Evolutionary conservation across 106 monocot species (phyloP).

Genomic region (Agapanthus africanus): DNA sequence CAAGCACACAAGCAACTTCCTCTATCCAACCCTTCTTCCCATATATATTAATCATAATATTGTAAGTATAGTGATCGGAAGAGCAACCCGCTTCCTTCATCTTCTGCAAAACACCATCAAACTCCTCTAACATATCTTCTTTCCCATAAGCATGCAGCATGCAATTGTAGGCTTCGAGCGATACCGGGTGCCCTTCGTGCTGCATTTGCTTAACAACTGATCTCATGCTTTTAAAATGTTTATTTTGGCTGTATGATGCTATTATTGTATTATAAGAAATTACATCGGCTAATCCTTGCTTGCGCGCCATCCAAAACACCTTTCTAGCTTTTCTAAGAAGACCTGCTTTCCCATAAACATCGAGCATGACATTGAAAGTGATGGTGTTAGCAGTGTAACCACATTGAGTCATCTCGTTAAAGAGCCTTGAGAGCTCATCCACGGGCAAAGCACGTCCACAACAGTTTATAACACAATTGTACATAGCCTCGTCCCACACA

Average conservation of each 20-base stretch:
- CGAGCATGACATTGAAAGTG: constrained; percentile 79
- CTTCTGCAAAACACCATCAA: constrained; percentile 52
- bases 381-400: constrained; percentile 55
- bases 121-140: constrained; percentile 55
- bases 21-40: constrained; percentile 96
- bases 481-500: constrained; percentile 76
- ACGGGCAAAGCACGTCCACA: constrained; percentile 79
- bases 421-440: constrained; percentile 83
- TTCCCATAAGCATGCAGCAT: constrained; percentile 95
- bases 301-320: constrained; percentile 65
- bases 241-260: constrained; percentile 53
- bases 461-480: constrained; percentile 89
- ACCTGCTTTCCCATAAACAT: constrained; percentile 78
- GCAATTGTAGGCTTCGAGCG: constrained; percentile 86
- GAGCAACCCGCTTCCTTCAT: constrained; percentile 65
- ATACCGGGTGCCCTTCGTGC: constrained; percentile 49
- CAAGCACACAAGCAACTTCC: constrained; percentile 60
- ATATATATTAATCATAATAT: constrained; percentile 95
- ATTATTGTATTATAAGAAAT: constrained; percentile 94
- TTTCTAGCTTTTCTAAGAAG: constrained; percentile 63
- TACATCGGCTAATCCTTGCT: constrained; percentile 57
- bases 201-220: constrained; percentile 55
- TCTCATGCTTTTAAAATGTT: constrained; percentile 59
- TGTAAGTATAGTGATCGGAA: constrained; percentile 94
- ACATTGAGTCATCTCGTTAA: constrained; percentile 66